Evolutionary conservation across 2,329 filamentous ascomycete species (phyloP).

Genomic region (Microdochium nivale): DNA sequence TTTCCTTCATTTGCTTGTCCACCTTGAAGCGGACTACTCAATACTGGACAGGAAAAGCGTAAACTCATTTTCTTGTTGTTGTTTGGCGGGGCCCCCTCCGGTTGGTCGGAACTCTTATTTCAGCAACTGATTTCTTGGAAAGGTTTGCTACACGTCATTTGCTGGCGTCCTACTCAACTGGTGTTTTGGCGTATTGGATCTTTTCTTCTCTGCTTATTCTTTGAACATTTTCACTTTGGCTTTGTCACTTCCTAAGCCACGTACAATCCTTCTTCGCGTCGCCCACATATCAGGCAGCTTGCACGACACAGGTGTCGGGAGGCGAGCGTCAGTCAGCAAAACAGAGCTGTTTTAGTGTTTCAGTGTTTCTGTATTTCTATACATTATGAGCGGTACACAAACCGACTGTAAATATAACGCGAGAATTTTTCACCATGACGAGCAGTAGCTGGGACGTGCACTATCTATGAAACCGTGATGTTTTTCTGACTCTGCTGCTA

Average conservation of each 20-base stretch:
- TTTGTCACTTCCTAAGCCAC: no score
- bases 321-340: no score
- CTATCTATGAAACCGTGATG: no score
- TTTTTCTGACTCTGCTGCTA: no score
- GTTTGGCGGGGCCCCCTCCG: neutral
- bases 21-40: neutral
- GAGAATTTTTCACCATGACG: neutral
- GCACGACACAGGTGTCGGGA: no score
- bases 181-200: neutral
- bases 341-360: no score
- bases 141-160: neutral
- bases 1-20: neutral
- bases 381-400: neutral
- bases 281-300: no score
- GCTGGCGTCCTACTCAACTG: neutral
- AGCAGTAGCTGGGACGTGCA: no score
- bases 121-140: no score
- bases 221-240: no score
- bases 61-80: neutral
- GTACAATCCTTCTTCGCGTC: no score
- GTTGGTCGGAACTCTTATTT: neutral
- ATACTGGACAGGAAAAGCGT: neutral
- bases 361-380: neutral
- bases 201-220: no score
- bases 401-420: neutral